Evolutionary conservation across 495 filamentous ascomycete genomes (phyloP).

Genomic region (Penicillium riverlandense): DNA sequence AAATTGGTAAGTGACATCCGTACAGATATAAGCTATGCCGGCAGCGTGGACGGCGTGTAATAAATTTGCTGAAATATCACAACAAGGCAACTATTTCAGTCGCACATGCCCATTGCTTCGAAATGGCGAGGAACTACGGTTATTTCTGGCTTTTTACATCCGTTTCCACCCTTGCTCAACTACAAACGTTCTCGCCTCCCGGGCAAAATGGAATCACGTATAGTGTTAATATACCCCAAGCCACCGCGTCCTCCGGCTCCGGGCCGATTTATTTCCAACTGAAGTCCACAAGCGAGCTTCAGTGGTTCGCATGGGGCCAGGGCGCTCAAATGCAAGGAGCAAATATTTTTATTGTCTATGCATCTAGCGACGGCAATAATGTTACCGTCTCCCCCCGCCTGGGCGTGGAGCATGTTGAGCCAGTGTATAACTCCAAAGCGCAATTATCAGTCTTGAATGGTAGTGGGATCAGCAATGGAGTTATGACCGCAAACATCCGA

Average conservation of each 20-base stretch:
- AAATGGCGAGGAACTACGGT: too few species aligned
- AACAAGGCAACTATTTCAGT: too few species aligned
- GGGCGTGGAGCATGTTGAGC: constrained; percentile 46
- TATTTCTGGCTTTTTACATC: not conserved
- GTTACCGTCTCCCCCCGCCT: constrained; percentile 61
- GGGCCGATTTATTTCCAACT: constrained; percentile 59
- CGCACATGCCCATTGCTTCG: too few species aligned
- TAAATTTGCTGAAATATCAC: too few species aligned
- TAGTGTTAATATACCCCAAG: constrained; percentile 24
- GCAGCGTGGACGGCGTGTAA: too few species aligned
- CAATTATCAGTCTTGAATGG: constrained; percentile 51
- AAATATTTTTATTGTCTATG: constrained; percentile 65
- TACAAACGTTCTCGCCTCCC: constrained; percentile 17
- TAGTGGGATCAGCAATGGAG: constrained; percentile 44
- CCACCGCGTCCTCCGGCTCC: constrained; percentile 17
- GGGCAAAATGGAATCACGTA: constrained; percentile 21
- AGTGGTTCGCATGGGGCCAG: constrained; percentile 63
- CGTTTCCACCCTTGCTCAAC: constrained; percentile 12
- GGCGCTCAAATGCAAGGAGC: constrained; percentile 54
- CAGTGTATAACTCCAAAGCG: constrained; percentile 42
- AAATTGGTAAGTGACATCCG: too few species aligned
- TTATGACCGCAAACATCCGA: constrained; percentile 58
- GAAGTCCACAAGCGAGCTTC: constrained; percentile 46
- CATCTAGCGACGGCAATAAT: constrained; percentile 40
- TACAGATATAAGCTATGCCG: too few species aligned